Base-by-base conservation (phyloP, 2,329 filamentous ascomycete species). In the Bipolaris cookei region DNA sequence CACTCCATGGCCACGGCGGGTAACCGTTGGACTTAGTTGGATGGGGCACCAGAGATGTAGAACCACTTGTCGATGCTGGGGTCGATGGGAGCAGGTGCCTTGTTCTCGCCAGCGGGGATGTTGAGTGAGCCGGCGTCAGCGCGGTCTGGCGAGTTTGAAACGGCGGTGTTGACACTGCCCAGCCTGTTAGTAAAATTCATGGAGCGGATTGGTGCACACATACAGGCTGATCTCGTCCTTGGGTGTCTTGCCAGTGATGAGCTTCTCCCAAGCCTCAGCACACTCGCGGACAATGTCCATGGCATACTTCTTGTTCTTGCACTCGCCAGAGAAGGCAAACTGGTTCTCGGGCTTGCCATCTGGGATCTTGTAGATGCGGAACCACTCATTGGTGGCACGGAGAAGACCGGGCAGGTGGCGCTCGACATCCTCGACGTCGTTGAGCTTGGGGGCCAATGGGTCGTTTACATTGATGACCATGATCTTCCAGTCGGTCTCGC, bases 301-400 rank as follows among this genome's bases (percentile, higher is more conserved):
- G 79, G 95, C 95, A 80, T 98, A 92, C 90, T 90, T 92, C 88
- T 93, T 96, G 89, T 99, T 99, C 90, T 99, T 99, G 91, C 94
- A 98, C 86, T 99, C 95, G 84, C 95, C 95, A 59, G 93, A 97
- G 86, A 99, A 99, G 75, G 95, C 95, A 77, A 99, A 99, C 84
- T 98, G 95, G 88, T 99, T 99, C 90, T 99, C 95, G 74, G 94
- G 93, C 92, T 99, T 99, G 86, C 95, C 95, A 78, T 99, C 95
- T 77, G 95, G 95, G 82, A 99, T 99, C 87, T 99, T 99, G 90
- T 99, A 99, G 88, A 99, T 99, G 81, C 95, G 92, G 92, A 99
- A 99, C 95, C 95, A 99, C 86, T 99, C 95, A 78, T 99, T 99
- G 78, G 94, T 98, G 77, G 95, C 95, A 70, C 95, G 90, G 79